Evolutionary conservation across 78 protist species (phyloP).

Genomic region (Cavenderia fasciculata): DNA sequence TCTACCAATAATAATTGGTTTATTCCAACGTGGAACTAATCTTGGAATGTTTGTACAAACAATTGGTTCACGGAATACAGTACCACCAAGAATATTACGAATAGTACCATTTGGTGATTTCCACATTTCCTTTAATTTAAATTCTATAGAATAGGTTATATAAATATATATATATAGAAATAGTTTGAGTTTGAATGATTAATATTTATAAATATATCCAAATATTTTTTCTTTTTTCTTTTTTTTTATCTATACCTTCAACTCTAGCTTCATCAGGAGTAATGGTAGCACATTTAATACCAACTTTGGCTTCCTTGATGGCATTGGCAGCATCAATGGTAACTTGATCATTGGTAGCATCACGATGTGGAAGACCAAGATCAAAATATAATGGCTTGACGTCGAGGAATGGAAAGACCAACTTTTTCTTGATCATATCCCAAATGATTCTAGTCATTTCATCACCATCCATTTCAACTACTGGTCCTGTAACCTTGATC

Average conservation of each 20-base stretch:
- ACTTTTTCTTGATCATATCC: slow-evolving; percentile 84
- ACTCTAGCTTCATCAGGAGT: slow-evolving; percentile 97
- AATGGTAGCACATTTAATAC: slow-evolving; percentile 98
- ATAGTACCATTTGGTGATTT: slow-evolving; percentile 95
- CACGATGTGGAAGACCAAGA: slow-evolving; percentile 86
- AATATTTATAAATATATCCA: not conserved
- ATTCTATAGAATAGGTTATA: slow-evolving; percentile 33
- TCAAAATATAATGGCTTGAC: slow-evolving; percentile 79
- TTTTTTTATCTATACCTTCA: slow-evolving; percentile 7
- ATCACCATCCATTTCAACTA: slow-evolving; percentile 93
- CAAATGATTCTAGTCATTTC: slow-evolving; percentile 89
- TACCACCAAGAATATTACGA: slow-evolving; percentile 84
- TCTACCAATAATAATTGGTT: slow-evolving; percentile 94
- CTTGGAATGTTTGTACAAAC: slow-evolving; percentile 90
- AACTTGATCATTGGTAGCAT: slow-evolving; percentile 86
- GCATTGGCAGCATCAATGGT: slow-evolving; percentile 95
- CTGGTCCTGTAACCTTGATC: slow-evolving; percentile 29
- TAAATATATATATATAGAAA: not conserved
- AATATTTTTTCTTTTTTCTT: too few species aligned
- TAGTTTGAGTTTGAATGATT: not conserved
- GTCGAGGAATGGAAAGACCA: slow-evolving; percentile 34
- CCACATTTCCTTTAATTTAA: slow-evolving; percentile 93
- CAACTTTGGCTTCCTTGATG: slow-evolving; percentile 87
- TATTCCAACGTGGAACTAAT: slow-evolving; percentile 92
- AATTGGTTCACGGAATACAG: slow-evolving; percentile 98